These are phyloP conservation scores for Ulota crispa DNA, from an alignment of 225 moss, liverwort and hornwort species.

Conservation along the genomic window DNA sequence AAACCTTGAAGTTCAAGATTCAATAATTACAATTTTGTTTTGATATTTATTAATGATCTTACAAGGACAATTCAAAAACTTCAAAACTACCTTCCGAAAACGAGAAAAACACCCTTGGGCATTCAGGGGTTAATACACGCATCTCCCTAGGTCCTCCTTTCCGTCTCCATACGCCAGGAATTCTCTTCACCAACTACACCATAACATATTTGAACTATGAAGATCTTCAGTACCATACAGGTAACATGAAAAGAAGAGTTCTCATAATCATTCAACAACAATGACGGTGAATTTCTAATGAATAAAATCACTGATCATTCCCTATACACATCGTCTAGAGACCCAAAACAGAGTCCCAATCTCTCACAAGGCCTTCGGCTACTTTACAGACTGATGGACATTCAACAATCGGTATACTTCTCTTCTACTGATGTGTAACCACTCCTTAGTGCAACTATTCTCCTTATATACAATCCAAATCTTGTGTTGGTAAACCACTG, in stretches of 20 bases:
- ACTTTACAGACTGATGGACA: constrained; percentile 4
- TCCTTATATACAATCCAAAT: constrained; percentile 7
- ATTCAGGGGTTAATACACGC: too few species aligned
- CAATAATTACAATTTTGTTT: too few species aligned
- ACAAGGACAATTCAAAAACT: too few species aligned
- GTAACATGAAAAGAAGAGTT: background rate
- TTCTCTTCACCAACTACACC: background rate
- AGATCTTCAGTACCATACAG: background rate
- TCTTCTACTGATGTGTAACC: background rate
- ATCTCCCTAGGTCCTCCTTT: background rate
- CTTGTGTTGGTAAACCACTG: background rate
- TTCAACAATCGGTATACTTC: background rate
- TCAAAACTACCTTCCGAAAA: too few species aligned
- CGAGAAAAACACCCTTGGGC: too few species aligned
- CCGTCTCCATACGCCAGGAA: background rate
- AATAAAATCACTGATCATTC: background rate
- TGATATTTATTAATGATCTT: too few species aligned
- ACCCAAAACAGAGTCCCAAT: background rate
- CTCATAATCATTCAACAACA: background rate
- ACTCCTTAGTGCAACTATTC: background rate
- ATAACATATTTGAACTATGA: background rate
- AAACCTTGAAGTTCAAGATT: too few species aligned
- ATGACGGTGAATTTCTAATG: background rate
- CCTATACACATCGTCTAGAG: background rate
- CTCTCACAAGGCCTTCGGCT: constrained; percentile 32